These are phyloP conservation scores for Diphasiastrum complanatum DNA, from an alignment of 83 land plant species.

Conservation along the genomic window DNA sequence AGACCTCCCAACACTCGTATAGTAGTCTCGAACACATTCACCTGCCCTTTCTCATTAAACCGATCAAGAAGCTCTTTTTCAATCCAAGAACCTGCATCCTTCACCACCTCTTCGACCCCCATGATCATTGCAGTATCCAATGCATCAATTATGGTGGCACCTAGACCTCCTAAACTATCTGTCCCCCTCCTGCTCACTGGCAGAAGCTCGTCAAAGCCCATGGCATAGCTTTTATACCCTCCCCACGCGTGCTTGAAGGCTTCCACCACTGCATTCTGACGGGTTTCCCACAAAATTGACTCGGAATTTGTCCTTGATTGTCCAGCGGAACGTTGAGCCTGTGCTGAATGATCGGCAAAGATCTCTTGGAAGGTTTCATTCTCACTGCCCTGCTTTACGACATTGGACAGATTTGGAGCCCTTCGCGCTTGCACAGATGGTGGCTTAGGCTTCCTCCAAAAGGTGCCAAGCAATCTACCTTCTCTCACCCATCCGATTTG, in stretches of 20 bases:
- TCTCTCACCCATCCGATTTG: slow-evolving; percentile 4
- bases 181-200: slow-evolving; percentile 60
- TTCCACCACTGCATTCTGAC: slow-evolving; percentile 66
- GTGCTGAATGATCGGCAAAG: too few relatives aligned
- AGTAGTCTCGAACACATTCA: slow-evolving; percentile 95
- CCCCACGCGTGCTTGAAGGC: slow-evolving; percentile 95
- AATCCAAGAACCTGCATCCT: slow-evolving; percentile 84
- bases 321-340: slow-evolving; percentile 6
- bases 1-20: slow-evolving; percentile 95
- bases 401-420: too few relatives aligned
- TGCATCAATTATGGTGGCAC: slow-evolving; percentile 90
- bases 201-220: slow-evolving; percentile 90
- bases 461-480: too few relatives aligned
- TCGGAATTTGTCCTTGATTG: slow-evolving; percentile 5
- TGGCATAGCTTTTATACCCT: slow-evolving; percentile 76
- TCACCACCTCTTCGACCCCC: slow-evolving; percentile 67
- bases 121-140: slow-evolving; percentile 95
- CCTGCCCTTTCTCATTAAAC: slow-evolving; percentile 74
- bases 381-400: too few relatives aligned
- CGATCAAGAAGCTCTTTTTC: slow-evolving; percentile 55
- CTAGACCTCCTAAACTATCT: slow-evolving; percentile 92
- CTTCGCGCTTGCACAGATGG: too few relatives aligned
- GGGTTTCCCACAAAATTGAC: slow-evolving; percentile 37
- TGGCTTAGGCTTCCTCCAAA: too few relatives aligned
- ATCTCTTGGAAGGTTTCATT: slow-evolving; percentile 38